Evolutionary conservation across 169 alveolate genomes (phyloP), one percentile per base, ranked within the genome.

Genomic region (Eimeria necatrix): DNA sequence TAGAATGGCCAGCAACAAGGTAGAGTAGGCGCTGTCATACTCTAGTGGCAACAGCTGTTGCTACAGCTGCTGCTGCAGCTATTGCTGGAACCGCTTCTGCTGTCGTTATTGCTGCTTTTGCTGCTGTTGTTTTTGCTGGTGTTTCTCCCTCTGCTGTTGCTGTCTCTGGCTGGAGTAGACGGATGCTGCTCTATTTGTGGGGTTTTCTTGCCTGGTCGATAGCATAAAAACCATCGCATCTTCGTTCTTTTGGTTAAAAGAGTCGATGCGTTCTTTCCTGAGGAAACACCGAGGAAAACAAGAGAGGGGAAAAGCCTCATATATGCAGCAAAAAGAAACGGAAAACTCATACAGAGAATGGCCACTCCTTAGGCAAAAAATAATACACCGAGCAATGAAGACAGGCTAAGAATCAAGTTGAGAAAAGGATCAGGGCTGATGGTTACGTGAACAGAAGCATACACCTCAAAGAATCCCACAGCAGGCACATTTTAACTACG

Each of bases 181-280:
- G 26, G 60, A 18, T n/a, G n/a, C 24, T 73, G 48, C 24, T 16
- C 46, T 20, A 81, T 14, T 0, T 32, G 41, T 32, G 56, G 26
- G 16, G 1, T 12, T 16, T 22, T n/a, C 83, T 87, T 78, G 83
- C 95, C 97, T 91, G 14, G 97, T 96, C 9, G 97, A 96, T 12
- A 96, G 88, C 76, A 96, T 81, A 71, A 96, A 96, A 26, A 96
- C 95, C 90, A 78, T 70, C 91, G 89, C 95, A 24, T 95, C 96
- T 16, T 91, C 91, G 26, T 93, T 96, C 16, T 85, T 71, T 70
- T 90, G 68, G 84, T 94, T 94, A 89, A 94, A 94, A 10, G 51
- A 61, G 8, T 49, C 96, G 56, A 94, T 94, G n/a, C 93, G 91
- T 53, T 87, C 95, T 70, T 86, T 81, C 83, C 96, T 93, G 60